Percentiles rank a stretch among this genome's conserved stretches.
phyloP scores from a whole-genome alignment of 179 eudicot species.

The Drosera spatulata region DNA sequence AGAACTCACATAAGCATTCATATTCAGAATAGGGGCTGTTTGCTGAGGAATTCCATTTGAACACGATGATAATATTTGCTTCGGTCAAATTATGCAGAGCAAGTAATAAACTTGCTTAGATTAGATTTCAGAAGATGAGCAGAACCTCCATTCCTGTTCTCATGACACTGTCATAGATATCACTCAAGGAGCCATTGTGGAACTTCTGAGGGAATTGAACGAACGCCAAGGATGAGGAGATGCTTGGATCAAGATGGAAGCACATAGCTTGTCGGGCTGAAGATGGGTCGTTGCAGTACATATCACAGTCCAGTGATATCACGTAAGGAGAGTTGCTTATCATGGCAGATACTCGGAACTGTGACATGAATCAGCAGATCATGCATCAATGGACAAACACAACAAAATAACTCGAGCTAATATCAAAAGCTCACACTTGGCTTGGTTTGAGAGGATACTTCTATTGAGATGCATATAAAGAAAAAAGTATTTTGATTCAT shows the following conservation, averaged over 20 bases:
- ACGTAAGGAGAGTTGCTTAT: slow-evolving; percentile 31
- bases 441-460: too few species aligned
- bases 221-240: slow-evolving; percentile 25
- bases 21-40: background rate
- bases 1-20: background rate
- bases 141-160: background rate
- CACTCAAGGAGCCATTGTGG: slow-evolving; percentile 13
- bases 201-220: slow-evolving; percentile 42
- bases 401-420: too few species aligned
- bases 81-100: background rate
- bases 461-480: too few species aligned
- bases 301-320: slow-evolving; percentile 37
- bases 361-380: background rate
- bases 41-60: background rate
- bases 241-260: slow-evolving; percentile 19
- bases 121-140: background rate
- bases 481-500: background rate
- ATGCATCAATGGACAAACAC: too few species aligned
- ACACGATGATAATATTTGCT: too few species aligned
- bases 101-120: background rate
- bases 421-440: background rate
- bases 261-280: slow-evolving; percentile 36
- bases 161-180: background rate
- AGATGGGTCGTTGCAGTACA: slow-evolving; percentile 35
- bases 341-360: slow-evolving; percentile 30